Conservation (phyloP, 2,329 filamentous ascomycete species). For the Aspergillus nomiae region DNA sequence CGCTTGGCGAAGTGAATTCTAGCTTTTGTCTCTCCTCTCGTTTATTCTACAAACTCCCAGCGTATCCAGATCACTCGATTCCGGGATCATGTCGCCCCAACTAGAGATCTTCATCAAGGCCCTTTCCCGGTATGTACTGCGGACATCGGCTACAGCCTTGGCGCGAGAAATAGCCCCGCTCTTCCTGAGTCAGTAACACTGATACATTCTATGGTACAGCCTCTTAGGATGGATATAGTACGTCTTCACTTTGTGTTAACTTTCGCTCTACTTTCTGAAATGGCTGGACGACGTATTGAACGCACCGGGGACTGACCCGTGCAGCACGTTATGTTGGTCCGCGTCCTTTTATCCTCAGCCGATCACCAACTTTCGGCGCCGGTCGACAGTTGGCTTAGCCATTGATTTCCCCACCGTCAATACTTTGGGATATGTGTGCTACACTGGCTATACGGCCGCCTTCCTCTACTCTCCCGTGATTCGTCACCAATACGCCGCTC, state of each 20-base stretch:
- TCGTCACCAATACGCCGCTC: slow-evolving; percentile 77
- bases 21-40: neutral
- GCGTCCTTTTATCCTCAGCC: slow-evolving; percentile 91
- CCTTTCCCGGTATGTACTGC: slow-evolving; percentile 43
- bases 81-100: slow-evolving; percentile 32
- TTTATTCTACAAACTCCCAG: neutral
- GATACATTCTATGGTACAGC: slow-evolving; percentile 47
- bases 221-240: slow-evolving; percentile 74
- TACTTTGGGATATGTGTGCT: slow-evolving; percentile 65
- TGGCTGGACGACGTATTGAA: neutral
- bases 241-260: slow-evolving; percentile 19
- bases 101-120: slow-evolving; percentile 40
- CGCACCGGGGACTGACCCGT: neutral
- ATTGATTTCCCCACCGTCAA: slow-evolving; percentile 82
- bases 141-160: neutral
- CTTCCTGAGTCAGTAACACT: slow-evolving; percentile 11
- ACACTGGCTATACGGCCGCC: slow-evolving; percentile 71
- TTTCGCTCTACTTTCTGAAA: neutral
- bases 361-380: slow-evolving; percentile 73
- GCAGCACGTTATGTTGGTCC: slow-evolving; percentile 71
- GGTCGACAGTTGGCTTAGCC: slow-evolving; percentile 78
- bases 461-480: slow-evolving; percentile 81
- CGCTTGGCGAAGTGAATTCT: neutral
- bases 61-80: neutral
- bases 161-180: neutral